A percentile compares a stretch with the other conserved stretches of the same genome.
Conservation (phyloP, 495 filamentous ascomycete species). For the Penicillium bialowiezense region DNA sequence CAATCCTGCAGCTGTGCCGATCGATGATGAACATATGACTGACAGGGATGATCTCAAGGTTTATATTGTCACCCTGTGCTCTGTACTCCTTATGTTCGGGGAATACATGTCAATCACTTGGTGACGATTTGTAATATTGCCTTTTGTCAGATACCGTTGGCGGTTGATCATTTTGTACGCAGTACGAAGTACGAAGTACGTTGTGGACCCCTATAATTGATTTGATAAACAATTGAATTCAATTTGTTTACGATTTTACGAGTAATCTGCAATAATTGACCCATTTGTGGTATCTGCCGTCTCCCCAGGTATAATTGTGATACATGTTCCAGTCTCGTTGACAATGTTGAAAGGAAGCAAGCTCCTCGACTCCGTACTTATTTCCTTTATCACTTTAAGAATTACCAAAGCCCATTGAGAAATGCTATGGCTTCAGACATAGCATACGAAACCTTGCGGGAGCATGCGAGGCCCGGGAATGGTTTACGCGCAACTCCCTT, state of each 20-base stretch:
- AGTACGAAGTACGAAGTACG: too few species aligned
- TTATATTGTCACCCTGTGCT: not conserved
- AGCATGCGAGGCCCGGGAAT: slow-evolving; percentile 5
- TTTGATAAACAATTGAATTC: not conserved
- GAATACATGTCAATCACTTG: not conserved
- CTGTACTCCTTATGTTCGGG: too few species aligned
- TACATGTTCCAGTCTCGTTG: not conserved
- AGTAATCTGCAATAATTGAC: not conserved
- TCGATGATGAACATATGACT: slow-evolving; percentile 19
- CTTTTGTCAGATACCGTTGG: too few species aligned
- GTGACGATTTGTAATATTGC: not conserved
- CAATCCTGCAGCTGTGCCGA: slow-evolving; percentile 14
- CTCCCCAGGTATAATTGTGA: not conserved
- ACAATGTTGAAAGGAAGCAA: not conserved
- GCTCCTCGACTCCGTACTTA: not conserved
- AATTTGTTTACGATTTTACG: not conserved
- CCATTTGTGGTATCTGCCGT: not conserved
- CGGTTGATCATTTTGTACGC: too few species aligned
- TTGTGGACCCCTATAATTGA: too few species aligned
- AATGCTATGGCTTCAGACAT: not conserved
- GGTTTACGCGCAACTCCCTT: slow-evolving; percentile 18
- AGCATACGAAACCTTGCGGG: slow-evolving; percentile 5
- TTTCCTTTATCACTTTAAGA: not conserved
- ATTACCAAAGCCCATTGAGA: not conserved
- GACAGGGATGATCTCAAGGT: slow-evolving; percentile 25